Conservation (phyloP, 2,329 filamentous ascomycete species). For the Rhynchosporium agropyri region DNA sequence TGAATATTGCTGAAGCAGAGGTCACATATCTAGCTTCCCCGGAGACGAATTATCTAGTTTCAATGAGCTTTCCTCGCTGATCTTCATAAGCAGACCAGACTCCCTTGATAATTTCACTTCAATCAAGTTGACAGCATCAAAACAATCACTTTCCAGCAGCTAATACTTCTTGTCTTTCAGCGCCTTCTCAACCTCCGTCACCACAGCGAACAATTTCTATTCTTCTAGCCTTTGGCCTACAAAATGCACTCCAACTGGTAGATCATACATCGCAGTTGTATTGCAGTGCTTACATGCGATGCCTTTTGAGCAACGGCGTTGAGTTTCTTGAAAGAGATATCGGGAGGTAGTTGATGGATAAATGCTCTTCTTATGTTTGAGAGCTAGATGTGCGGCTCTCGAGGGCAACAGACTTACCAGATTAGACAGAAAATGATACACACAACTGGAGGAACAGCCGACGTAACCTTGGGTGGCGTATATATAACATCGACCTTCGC, state of each 20-base stretch:
- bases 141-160: slow-evolving; percentile 48
- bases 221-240: slow-evolving; percentile 42
- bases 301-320: slow-evolving; percentile 82
- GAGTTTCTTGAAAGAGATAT: slow-evolving; percentile 63
- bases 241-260: slow-evolving; percentile 73
- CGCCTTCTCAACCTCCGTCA: slow-evolving; percentile 66
- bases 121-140: background rate
- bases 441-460: slow-evolving; percentile 84
- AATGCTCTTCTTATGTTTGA: background rate
- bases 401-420: slow-evolving; percentile 57
- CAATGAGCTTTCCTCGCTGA: too few relatives aligned
- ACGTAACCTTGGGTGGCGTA: slow-evolving; percentile 85
- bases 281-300: slow-evolving; percentile 87
- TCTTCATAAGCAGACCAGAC: background rate
- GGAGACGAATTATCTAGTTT: too few relatives aligned
- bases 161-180: slow-evolving; percentile 61
- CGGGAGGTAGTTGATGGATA: slow-evolving; percentile 59
- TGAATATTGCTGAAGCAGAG: too few relatives aligned
- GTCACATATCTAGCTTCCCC: too few relatives aligned
- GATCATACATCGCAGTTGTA: slow-evolving; percentile 77
- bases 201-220: slow-evolving; percentile 44
- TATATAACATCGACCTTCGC: slow-evolving; percentile 76
- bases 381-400: background rate
- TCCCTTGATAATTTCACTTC: background rate
- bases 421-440: slow-evolving; percentile 94